Conservation (phyloP, 352 stramenopile species). For the Elongisporangium undulatum region DNA sequence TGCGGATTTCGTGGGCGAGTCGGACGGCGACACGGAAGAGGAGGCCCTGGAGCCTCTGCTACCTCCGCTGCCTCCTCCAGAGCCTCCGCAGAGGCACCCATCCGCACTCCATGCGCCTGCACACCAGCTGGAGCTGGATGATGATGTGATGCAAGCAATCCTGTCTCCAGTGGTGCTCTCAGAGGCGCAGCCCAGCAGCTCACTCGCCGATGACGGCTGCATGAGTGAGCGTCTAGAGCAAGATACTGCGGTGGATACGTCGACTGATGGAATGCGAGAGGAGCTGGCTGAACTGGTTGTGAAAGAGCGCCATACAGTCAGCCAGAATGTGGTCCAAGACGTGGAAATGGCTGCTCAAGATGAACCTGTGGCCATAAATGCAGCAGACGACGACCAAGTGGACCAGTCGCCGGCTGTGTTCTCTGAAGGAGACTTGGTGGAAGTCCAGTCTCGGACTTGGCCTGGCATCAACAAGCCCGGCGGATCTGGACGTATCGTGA, state of each 20-base stretch:
- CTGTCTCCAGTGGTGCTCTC: not conserved
- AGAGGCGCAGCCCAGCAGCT: not conserved
- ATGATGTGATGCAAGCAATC: not conserved
- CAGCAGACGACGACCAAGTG: not conserved
- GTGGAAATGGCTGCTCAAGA: not conserved
- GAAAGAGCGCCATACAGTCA: not conserved
- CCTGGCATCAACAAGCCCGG: constrained; percentile 86
- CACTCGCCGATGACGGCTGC: not conserved
- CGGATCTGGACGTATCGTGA: constrained; percentile 52
- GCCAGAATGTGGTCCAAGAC: not conserved
- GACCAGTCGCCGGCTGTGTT: constrained; percentile 8
- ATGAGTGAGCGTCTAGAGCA: not conserved
- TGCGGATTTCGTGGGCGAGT: not conserved
- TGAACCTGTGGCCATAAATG: not conserved
- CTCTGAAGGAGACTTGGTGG: constrained; percentile 38
- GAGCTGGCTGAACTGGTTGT: not conserved
- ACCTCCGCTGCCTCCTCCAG: not conserved
- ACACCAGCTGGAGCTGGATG: not conserved
- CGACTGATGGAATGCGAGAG: not conserved
- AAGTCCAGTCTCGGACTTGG: constrained; percentile 76
- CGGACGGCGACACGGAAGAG: not conserved
- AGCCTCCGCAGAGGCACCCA: not conserved
- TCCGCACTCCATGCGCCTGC: not conserved
- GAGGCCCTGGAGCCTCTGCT: not conserved
- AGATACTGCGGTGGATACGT: not conserved